Conservation (phyloP, 331 rosid genomes). For the Malus hybrid region DNA sequence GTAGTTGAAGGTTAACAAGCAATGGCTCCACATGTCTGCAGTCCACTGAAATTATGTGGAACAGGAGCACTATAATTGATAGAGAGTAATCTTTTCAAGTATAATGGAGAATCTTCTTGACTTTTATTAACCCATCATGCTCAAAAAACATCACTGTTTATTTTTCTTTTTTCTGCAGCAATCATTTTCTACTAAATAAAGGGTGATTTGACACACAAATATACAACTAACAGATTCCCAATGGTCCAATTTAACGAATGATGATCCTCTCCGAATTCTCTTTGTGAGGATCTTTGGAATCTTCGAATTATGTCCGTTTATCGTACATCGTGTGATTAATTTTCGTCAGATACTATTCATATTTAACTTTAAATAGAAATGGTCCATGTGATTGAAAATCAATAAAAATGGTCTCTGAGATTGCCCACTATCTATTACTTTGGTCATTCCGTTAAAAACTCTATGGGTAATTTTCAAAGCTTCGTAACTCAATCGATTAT, state of each 20-base stretch:
- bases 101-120: neutral
- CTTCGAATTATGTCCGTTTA: fast-evolving
- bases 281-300: too few species aligned
- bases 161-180: neutral
- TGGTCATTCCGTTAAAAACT: too few species aligned
- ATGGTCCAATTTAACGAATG: neutral
- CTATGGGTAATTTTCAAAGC: too few species aligned
- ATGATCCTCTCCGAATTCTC: too few species aligned
- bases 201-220: neutral
- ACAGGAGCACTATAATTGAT: neutral
- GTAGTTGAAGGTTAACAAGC: neutral
- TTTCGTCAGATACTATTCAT: too few species aligned
- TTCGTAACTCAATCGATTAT: too few species aligned
- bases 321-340: fast-evolving
- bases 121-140: neutral
- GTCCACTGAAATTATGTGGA: neutral
- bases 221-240: neutral
- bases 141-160: neutral
- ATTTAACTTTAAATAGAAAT: too few species aligned
- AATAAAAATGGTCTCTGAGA: too few species aligned
- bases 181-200: neutral
- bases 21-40: neutral
- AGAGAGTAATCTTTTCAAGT: neutral
- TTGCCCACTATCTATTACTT: too few species aligned
- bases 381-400: too few species aligned